Evolutionary conservation across 345 rosid genomes (phyloP), one percentile per base, ranked within the genome.

Genomic region (Lumnitzera racemosa): DNA sequence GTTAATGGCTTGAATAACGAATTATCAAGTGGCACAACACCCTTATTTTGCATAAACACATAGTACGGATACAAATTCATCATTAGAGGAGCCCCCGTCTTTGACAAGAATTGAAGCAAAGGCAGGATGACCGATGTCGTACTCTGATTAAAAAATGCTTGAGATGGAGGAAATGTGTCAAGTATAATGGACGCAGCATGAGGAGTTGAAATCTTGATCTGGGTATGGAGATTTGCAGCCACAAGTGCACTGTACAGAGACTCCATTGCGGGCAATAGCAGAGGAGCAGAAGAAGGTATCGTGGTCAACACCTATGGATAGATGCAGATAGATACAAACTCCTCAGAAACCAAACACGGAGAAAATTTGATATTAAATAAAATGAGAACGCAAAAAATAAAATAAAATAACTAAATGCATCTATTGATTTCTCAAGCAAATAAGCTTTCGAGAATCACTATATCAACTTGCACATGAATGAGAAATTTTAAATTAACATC

Each of bases 31-130:
- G 99, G 97, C 57, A 94, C 97, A 47, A 90, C 97, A 3, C 97
- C 97, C 72, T 90, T 94, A 73, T 88, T 88, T 74, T 94, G 80
- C 97, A 94, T 88, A 57, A 84, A 94, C 24, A 90, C 97, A 41
- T 94, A 94, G 78, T 94, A 94, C 48, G 99, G 97, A 65, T 94
- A 94, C 20, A 94, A 79, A 76, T 94, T 94, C 96, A 94, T 84
- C 99, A 94, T 94, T 76, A 94, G 61, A 4, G 96, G 95, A 7
- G 99, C 82, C 12, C 76, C 87, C 2, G 96, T 88, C 72, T 67
- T 81, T 1, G 96, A 88, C 72, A 94, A 72, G 69, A 94, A 90
- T 70, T 77, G 83, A 64, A 94, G 90, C 79, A 94, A 55, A 12
- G 97, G 90, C 43, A 74, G 67, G 72, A 90, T 80, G 36, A 90